Evolutionary conservation across 768 basidiomycete genomes (phyloP).

Genomic region (Lepiota subincarnata): DNA sequence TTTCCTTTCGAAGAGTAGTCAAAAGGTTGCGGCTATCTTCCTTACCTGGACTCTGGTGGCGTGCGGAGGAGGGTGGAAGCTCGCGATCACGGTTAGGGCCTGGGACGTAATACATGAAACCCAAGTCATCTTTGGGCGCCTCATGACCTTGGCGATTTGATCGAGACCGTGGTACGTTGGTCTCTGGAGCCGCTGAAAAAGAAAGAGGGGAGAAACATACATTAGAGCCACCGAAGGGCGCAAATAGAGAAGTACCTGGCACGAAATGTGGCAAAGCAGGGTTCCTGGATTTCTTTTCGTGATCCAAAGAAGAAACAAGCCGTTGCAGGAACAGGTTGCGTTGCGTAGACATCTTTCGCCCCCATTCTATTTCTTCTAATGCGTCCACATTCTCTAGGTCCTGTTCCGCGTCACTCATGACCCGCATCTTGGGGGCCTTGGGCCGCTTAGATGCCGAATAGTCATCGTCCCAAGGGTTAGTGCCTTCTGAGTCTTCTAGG

Average conservation of each 20-base stretch:
- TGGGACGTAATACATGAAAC: slow-evolving; percentile 50
- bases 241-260: slow-evolving; percentile 29
- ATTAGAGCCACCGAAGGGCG: neutral
- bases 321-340: slow-evolving; percentile 69
- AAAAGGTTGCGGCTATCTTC: neutral
- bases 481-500: slow-evolving; percentile 56
- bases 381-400: slow-evolving; percentile 75
- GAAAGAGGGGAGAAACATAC: neutral
- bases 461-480: slow-evolving; percentile 77
- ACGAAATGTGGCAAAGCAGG: slow-evolving; percentile 40
- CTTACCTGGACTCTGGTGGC: slow-evolving; percentile 10
- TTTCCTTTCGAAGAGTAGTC: neutral
- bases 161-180: slow-evolving; percentile 28
- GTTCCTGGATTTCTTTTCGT: slow-evolving; percentile 44
- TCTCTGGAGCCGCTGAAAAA: slow-evolving; percentile 20
- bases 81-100: slow-evolving; percentile 7
- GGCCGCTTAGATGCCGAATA: slow-evolving; percentile 51
- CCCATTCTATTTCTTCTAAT: slow-evolving; percentile 74
- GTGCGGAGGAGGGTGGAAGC: slow-evolving; percentile 7
- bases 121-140: slow-evolving; percentile 36
- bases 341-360: slow-evolving; percentile 64
- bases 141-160: slow-evolving; percentile 38
- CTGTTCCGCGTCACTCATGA: slow-evolving; percentile 52
- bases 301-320: slow-evolving; percentile 53
- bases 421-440: slow-evolving; percentile 60